These are phyloP conservation scores for Rhodofomes roseus DNA, from an alignment of 1,284 basidiomycete species.

Conservation along the genomic window DNA sequence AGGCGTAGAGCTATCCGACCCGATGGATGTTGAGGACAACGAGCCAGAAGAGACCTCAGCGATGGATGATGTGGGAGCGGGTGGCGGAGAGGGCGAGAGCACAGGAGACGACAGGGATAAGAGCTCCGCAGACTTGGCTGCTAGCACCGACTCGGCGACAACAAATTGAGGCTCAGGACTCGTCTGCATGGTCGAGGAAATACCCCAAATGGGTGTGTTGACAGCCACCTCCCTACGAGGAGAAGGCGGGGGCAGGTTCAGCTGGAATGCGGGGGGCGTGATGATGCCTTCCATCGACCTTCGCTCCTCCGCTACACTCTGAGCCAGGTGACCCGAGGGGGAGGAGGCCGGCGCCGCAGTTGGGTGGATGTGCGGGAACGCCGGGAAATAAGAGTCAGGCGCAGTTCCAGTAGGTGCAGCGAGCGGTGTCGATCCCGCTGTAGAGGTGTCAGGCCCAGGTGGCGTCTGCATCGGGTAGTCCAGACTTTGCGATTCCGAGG, in stretches of 20 bases:
- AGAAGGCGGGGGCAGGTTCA: neutral
- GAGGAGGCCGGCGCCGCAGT: neutral
- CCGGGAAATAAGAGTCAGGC: slow-evolving; percentile 3
- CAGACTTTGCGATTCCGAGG: neutral
- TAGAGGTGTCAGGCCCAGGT: slow-evolving; percentile 1
- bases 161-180: neutral
- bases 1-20: neutral
- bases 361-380: neutral
- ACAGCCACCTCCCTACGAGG: neutral
- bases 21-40: slow-evolving; percentile 9
- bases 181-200: slow-evolving; percentile 7
- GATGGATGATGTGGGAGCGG: slow-evolving; percentile 13
- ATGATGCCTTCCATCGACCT: neutral
- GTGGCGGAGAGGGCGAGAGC: neutral
- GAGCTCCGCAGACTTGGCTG: neutral
- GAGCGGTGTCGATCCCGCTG: slow-evolving; percentile 8
- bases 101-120: neutral
- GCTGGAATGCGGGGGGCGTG: neutral
- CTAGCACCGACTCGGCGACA: neutral
- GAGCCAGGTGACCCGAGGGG: neutral
- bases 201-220: neutral
- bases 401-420: slow-evolving; percentile 1
- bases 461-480: slow-evolving; percentile 1
- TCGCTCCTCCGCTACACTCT: neutral
- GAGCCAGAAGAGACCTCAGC: slow-evolving; percentile 18